Evolutionary conservation across 2,329 filamentous ascomycete genomes (phyloP), one percentile per base, ranked within the genome.

Genomic region (Penicillium sp.): DNA sequence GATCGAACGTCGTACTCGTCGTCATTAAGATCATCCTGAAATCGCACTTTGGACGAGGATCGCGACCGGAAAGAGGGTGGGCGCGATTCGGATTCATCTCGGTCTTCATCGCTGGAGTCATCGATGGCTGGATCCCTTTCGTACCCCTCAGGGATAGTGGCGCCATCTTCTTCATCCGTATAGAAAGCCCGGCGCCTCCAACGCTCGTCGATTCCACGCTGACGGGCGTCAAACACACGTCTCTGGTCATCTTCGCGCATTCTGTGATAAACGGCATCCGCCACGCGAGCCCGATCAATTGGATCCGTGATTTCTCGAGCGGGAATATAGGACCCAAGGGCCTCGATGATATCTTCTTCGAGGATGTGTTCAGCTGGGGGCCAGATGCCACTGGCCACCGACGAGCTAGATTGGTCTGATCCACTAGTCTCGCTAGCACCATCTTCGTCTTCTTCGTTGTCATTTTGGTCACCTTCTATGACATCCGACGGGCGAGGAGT

Each of bases 141-240:
- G 53, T 87, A 92, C 27, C 84, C 86, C 7, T 83, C 79, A 0
- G 89, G 89, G 2, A 84, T 79, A n/a, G 74, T 71, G 10, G 84
- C 83, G 2, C 91, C 91, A 72, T 96, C 91, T 76, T 96, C 91
- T 73, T 92, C 89, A 57, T 96, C 91, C 0, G 91, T 83, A 67
- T 94, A 96, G 66, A 94, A 96, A 39, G 88, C 85, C 45, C 91
- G 82, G 58, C 89, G 83, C 66, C 84, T 84, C 90, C 90, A 94
- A 49, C 90, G 82, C 53, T 93, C 85, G 65, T 88, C 82, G 36
- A 91, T 78, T 61, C 74, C 73, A 61, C 73, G 61, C 61, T 72
- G 67, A 51, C 78, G 68, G 42, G 73, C 66, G 27, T 75, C 68
- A 55, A 78, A 71, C 17, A 73, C 67, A 25, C 67, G 69, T 60